Evolutionary conservation across 1,284 basidiomycete genomes (phyloP).

Genomic region (Irpex lacteus): DNA sequence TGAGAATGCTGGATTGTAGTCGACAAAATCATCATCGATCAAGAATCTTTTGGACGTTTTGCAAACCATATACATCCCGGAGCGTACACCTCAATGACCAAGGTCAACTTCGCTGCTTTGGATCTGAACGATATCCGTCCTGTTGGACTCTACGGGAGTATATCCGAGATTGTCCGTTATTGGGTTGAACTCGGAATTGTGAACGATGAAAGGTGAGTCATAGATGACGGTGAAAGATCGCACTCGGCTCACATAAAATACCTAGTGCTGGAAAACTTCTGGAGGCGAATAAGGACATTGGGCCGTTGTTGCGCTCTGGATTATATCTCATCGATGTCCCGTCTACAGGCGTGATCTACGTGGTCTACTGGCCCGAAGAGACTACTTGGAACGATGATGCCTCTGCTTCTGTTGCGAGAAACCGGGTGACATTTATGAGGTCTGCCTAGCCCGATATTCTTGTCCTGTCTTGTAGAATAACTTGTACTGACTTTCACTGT

Average conservation of each 20-base stretch:
- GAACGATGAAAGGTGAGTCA: constrained; percentile 35
- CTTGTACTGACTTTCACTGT: background rate
- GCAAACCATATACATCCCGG: constrained; percentile 45
- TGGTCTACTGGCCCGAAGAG: constrained; percentile 62
- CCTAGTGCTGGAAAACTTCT: constrained; percentile 13
- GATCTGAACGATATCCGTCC: constrained; percentile 43
- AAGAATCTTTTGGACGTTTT: constrained; percentile 42
- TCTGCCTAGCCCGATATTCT: constrained; percentile 17
- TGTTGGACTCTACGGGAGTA: constrained; percentile 56
- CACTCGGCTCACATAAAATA: background rate
- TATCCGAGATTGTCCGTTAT: constrained; percentile 44
- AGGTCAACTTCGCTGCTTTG: constrained; percentile 48
- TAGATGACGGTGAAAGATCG: background rate
- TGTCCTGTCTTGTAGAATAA: background rate
- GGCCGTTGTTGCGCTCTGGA: constrained; percentile 44
- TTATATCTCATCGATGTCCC: constrained; percentile 37
- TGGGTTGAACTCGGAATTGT: constrained; percentile 34
- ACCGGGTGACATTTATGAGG: constrained; percentile 63
- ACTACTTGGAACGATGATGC: constrained; percentile 57
- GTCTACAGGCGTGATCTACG: constrained; percentile 32
- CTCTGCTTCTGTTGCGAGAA: constrained; percentile 41
- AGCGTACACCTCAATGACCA: constrained; percentile 48
- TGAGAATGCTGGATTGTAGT: constrained; percentile 30
- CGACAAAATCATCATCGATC: constrained; percentile 58
- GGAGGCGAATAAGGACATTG: constrained; percentile 15